phyloP scores from a whole-genome alignment of 192 early-diverging fungal genomes.

The Dimargaris xerosporica region DNA sequence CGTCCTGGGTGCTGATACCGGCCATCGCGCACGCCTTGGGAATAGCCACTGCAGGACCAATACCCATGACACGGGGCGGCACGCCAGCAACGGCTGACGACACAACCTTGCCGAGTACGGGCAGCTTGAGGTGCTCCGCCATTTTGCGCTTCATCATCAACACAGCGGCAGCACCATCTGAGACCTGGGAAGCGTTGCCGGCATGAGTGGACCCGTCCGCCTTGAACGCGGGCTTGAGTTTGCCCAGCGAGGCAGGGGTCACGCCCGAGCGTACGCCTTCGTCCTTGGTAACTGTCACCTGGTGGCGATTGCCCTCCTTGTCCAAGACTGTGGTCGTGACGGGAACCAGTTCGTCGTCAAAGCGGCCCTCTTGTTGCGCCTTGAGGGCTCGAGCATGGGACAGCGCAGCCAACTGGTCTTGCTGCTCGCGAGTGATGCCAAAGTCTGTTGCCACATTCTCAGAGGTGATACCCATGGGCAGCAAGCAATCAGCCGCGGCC shows the following conservation, averaged over 20 bases:
- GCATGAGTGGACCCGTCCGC: slow-evolving; percentile 77
- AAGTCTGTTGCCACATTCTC: slow-evolving; percentile 92
- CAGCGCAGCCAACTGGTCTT: slow-evolving; percentile 78
- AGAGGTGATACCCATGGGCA: slow-evolving; percentile 88
- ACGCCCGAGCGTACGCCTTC: slow-evolving; percentile 81
- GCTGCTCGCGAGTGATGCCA: slow-evolving; percentile 66
- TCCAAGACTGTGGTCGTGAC: slow-evolving; percentile 57
- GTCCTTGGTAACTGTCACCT: slow-evolving; percentile 62
- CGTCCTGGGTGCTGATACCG: slow-evolving; percentile 56
- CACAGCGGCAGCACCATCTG: slow-evolving; percentile 93
- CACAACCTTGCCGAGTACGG: slow-evolving; percentile 75
- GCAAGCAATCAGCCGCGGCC: slow-evolving; percentile 67
- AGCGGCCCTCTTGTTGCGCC: slow-evolving; percentile 83
- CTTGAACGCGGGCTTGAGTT: slow-evolving; percentile 80
- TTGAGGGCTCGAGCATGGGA: slow-evolving; percentile 70
- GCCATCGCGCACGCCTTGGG: slow-evolving; percentile 71
- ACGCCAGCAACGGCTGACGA: slow-evolving; percentile 80
- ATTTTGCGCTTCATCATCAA: slow-evolving; percentile 87
- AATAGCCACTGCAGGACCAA: slow-evolving; percentile 91
- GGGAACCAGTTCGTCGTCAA: slow-evolving; percentile 83
- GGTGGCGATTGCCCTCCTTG: slow-evolving; percentile 61
- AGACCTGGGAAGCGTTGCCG: slow-evolving; percentile 94
- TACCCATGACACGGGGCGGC: slow-evolving; percentile 89
- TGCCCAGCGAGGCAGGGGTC: slow-evolving; percentile 62
- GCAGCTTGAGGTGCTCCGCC: slow-evolving; percentile 72